A percentile compares a stretch with the other conserved stretches of the same genome.
Evolutionary conservation across 768 basidiomycete genomes (phyloP).

Genomic region (Suillus americanus): DNA sequence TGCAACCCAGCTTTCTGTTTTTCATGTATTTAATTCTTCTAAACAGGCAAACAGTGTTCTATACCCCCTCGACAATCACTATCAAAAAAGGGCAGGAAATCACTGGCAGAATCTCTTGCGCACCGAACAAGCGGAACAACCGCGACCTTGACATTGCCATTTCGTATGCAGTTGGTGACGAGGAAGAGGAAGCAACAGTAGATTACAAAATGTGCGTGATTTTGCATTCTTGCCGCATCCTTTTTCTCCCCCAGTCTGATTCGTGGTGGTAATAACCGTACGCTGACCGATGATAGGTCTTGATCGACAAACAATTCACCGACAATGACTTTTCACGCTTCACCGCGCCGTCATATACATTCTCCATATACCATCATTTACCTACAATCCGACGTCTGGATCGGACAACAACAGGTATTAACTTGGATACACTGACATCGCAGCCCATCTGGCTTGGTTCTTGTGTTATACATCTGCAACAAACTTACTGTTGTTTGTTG

Average conservation of each 20-base stretch:
- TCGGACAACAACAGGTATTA: constrained; percentile 29
- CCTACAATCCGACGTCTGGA: constrained; percentile 6
- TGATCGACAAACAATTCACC: constrained; percentile 37
- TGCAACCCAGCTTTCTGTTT: not conserved
- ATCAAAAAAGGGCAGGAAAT: constrained; percentile 72
- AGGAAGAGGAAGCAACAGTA: constrained; percentile 35
- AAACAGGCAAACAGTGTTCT: constrained; percentile 93
- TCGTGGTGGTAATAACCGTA: constrained; percentile 30
- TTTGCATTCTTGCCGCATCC: constrained; percentile 28
- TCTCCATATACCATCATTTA: constrained; percentile 6
- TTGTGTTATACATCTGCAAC: not conserved
- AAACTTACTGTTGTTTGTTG: not conserved
- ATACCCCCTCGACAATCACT: constrained; percentile 79
- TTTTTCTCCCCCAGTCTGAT: constrained; percentile 14
- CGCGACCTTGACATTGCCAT: constrained; percentile 93
- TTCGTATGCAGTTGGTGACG: constrained; percentile 54
- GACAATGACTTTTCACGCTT: constrained; percentile 3
- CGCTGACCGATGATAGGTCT: constrained; percentile 76
- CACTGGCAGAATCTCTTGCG: constrained; percentile 69
- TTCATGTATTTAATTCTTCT: not conserved
- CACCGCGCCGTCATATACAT: constrained; percentile 10
- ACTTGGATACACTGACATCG: constrained; percentile 12
- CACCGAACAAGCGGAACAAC: constrained; percentile 90
- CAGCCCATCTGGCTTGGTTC: not conserved
- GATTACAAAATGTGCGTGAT: constrained; percentile 86